Evolutionary conservation across 2,329 filamentous ascomycete genomes (phyloP).

Genomic region (Fusarium sp.): DNA sequence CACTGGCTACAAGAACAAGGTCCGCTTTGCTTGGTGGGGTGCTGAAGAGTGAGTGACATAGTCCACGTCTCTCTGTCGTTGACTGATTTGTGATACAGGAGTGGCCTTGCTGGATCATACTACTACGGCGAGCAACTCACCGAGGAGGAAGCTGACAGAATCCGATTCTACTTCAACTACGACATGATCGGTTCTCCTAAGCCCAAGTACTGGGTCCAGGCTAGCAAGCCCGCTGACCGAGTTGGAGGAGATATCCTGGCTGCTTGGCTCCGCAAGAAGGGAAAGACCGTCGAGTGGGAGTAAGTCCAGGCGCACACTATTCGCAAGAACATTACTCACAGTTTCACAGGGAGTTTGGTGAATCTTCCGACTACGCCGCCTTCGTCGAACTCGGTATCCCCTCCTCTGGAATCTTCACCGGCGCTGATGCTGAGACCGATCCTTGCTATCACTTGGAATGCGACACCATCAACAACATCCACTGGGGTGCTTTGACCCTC

Average conservation of each 20-base stretch:
- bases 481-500: constrained; percentile 51
- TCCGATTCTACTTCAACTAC: constrained; percentile 75
- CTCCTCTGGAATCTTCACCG: constrained; percentile 53
- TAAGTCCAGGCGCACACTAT: constrained; percentile 5
- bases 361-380: constrained; percentile 52
- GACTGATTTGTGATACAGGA: constrained; percentile 38
- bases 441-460: constrained; percentile 52
- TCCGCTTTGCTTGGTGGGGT: constrained; percentile 56
- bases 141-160: constrained; percentile 57
- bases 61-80: fast-evolving
- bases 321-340: background rate
- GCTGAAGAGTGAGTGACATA: constrained; percentile 49
- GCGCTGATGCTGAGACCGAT: constrained; percentile 48
- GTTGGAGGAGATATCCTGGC: constrained; percentile 47
- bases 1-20: constrained; percentile 53
- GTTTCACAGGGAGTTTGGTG: constrained; percentile 45
- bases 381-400: constrained; percentile 53
- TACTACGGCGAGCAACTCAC: constrained; percentile 51
- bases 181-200: constrained; percentile 70
- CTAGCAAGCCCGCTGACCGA: constrained; percentile 51
- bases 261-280: constrained; percentile 49
- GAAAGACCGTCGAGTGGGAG: constrained; percentile 46
- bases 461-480: constrained; percentile 53
- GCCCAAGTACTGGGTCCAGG: constrained; percentile 53
- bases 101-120: constrained; percentile 55